A percentile compares a stretch with the other conserved stretches of the same genome.
Evolutionary conservation across 306 rosid genomes (phyloP).

Genomic region (Crataegus laevigata): DNA sequence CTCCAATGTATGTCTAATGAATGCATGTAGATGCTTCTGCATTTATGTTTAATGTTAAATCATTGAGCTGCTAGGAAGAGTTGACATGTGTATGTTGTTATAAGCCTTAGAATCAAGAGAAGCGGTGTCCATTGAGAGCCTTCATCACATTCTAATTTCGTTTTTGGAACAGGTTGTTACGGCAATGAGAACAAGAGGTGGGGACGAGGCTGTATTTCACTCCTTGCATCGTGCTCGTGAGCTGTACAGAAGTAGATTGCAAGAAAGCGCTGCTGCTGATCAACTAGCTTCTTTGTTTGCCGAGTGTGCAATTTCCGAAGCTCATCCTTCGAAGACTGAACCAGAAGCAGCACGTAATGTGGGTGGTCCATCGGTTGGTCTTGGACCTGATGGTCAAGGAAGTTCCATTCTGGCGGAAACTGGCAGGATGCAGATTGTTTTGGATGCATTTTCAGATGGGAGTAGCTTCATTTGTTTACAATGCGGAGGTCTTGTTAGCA

Average conservation of each 20-base stretch:
- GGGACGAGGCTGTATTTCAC: constrained; percentile 79
- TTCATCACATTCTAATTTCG: neutral
- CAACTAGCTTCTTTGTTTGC: constrained; percentile 91
- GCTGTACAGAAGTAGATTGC: constrained; percentile 58
- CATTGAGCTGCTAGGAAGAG: neutral
- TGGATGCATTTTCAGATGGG: constrained; percentile 95
- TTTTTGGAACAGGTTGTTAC: constrained; percentile 52
- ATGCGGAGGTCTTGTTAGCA: constrained; percentile 96
- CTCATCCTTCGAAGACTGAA: constrained; percentile 45
- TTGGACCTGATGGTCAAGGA: constrained; percentile 36
- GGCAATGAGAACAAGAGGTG: constrained; percentile 75
- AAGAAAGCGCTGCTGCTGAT: constrained; percentile 59
- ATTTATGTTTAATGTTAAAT: neutral
- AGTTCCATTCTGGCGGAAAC: constrained; percentile 74
- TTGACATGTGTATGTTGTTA: neutral
- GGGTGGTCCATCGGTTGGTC: constrained; percentile 15
- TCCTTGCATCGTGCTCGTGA: constrained; percentile 81
- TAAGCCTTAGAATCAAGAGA: neutral
- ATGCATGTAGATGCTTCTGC: neutral
- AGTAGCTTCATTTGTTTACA: constrained; percentile 90
- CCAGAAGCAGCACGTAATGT: constrained; percentile 14
- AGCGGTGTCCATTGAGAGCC: neutral
- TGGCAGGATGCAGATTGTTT: constrained; percentile 79
- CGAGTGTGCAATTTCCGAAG: constrained; percentile 94
- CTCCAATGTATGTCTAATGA: neutral